Evolutionary conservation across 164 flowering plant species (phyloP).

Genomic region (Piper longum): DNA sequence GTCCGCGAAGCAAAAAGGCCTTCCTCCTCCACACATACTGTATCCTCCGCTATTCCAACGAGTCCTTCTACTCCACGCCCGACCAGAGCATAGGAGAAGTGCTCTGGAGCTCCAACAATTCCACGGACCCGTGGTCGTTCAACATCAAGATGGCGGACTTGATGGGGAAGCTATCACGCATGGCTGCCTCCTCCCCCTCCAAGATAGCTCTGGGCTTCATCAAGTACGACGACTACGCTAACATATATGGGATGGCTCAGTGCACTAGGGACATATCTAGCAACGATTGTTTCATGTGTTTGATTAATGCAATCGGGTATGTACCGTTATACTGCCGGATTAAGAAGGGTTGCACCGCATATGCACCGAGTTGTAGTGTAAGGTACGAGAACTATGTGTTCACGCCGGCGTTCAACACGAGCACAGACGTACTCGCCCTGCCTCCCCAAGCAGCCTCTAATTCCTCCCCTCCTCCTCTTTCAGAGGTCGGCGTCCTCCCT

Average conservation of each 20-base stretch:
- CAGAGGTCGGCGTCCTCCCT: neutral
- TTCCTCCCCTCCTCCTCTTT: neutral
- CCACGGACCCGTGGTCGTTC: neutral
- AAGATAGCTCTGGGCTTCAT: neutral
- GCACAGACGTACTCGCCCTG: neutral
- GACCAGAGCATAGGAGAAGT: neutral
- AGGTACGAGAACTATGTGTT: conserved; percentile 2
- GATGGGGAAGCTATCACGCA: conserved; percentile 1
- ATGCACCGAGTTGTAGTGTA: neutral
- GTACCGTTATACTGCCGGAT: conserved; percentile 1
- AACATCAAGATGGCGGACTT: neutral
- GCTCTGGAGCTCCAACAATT: neutral
- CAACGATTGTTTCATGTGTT: neutral
- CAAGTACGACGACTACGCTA: neutral
- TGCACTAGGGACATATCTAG: neutral
- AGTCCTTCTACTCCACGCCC: neutral
- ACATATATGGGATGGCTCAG: conserved; percentile 4
- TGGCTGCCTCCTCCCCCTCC: neutral
- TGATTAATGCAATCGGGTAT: neutral
- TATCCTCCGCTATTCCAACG: conserved; percentile 13
- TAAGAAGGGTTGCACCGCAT: neutral
- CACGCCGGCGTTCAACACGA: neutral
- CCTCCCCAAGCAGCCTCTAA: neutral
- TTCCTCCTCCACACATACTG: conserved; percentile 2
- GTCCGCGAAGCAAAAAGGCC: conserved; percentile 6